Conservation (phyloP, 1,284 basidiomycete genomes). For the Spongispora temasekensis region DNA sequence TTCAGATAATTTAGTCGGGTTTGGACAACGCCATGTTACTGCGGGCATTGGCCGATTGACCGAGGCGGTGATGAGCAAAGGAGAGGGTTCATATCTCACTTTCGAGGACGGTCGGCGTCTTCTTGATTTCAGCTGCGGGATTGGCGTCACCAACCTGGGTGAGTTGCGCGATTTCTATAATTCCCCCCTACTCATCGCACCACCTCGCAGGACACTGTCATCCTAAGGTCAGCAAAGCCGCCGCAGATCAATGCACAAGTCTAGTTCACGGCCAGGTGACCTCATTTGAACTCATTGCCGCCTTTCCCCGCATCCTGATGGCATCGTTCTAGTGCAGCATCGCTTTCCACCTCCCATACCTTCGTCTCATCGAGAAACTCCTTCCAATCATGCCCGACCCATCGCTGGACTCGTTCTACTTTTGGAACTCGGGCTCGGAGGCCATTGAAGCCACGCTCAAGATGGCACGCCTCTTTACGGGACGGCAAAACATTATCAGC, state of each 20-base stretch:
- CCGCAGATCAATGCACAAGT: constrained; percentile 81
- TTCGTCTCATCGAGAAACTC: constrained; percentile 74
- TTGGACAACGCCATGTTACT: constrained; percentile 69
- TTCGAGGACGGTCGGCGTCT: constrained; percentile 71
- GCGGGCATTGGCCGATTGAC: constrained; percentile 68
- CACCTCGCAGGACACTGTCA: constrained; percentile 94
- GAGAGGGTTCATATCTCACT: constrained; percentile 74
- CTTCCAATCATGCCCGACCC: constrained; percentile 84
- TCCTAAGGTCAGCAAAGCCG: constrained; percentile 83
- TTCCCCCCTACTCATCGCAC: too few species aligned
- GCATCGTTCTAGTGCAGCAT: constrained; percentile 68
- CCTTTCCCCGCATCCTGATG: constrained; percentile 4
- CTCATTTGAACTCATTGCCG: neutral
- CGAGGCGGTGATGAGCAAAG: constrained; percentile 76
- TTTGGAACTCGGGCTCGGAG: constrained; percentile 95
- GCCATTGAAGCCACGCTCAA: constrained; percentile 86
- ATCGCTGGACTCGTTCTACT: constrained; percentile 92
- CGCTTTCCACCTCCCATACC: constrained; percentile 74
- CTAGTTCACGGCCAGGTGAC: constrained; percentile 77
- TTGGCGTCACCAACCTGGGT: constrained; percentile 83
- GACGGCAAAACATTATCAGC: constrained; percentile 84
- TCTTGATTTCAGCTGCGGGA: constrained; percentile 87
- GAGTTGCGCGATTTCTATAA: constrained; percentile 21
- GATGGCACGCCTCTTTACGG: constrained; percentile 76
- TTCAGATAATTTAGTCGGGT: constrained; percentile 34